These are phyloP conservation scores for Ambrosiella cleistominuta DNA, from an alignment of 2,329 filamentous ascomycete species.

Conservation along the genomic window DNA sequence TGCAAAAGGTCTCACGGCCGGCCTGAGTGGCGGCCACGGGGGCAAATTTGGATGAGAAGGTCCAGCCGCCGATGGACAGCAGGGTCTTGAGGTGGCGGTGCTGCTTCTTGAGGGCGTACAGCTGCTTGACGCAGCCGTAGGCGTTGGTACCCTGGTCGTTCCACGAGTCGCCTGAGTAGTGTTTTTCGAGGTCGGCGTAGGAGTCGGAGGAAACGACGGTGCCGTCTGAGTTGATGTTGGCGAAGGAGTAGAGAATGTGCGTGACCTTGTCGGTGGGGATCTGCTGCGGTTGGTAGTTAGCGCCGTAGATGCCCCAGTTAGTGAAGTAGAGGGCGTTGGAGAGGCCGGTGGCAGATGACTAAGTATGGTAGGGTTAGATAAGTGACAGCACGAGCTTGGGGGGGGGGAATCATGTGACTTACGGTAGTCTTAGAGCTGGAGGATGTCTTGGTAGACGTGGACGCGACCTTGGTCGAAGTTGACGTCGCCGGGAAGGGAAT, in stretches of 20 bases:
- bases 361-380: background rate
- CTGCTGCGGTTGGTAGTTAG: slow-evolving; percentile 52
- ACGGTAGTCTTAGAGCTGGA: background rate
- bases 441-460: background rate
- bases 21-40: slow-evolving; percentile 41
- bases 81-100: slow-evolving; percentile 62
- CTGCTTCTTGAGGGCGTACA: slow-evolving; percentile 57
- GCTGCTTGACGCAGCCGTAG: slow-evolving; percentile 62
- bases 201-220: slow-evolving; percentile 35
- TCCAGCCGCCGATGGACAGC: slow-evolving; percentile 72
- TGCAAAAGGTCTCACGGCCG: slow-evolving; percentile 48
- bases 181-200: slow-evolving; percentile 48
- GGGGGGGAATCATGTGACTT: background rate
- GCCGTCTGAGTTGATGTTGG: slow-evolving; percentile 14
- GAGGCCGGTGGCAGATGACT: background rate
- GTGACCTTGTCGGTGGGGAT: slow-evolving; percentile 51
- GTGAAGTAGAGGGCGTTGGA: slow-evolving; percentile 34
- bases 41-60: slow-evolving; percentile 53
- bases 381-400: background rate
- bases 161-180: slow-evolving; percentile 46
- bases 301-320: slow-evolving; percentile 49
- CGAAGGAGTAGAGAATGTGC: slow-evolving; percentile 45
- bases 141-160: slow-evolving; percentile 43
- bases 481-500: slow-evolving; percentile 1
- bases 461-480: background rate